These are phyloP conservation scores for Colletotrichum somersetense DNA, from an alignment of 2,329 filamentous ascomycete genomes.

Conservation along the genomic window DNA sequence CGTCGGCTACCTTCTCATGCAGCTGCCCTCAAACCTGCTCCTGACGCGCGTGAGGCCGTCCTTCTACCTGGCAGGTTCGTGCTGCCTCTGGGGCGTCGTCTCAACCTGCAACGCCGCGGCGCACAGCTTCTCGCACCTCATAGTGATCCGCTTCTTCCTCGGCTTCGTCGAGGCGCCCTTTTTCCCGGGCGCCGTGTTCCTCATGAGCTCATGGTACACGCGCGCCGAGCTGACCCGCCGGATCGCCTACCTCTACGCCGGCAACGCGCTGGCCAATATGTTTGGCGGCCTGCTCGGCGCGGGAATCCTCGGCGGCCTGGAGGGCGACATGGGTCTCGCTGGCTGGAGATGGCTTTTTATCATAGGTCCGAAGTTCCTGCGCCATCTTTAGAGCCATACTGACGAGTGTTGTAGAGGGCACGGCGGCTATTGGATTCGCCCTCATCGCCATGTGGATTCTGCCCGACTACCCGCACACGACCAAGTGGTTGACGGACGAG, in stretches of 20 bases:
- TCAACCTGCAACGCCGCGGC: constrained; percentile 62
- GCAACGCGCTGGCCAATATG: constrained; percentile 62
- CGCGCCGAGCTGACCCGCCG: constrained; percentile 58
- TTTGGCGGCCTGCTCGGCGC: constrained; percentile 66
- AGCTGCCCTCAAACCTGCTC: constrained; percentile 71
- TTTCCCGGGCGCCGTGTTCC: constrained; percentile 62
- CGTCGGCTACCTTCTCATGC: constrained; percentile 72
- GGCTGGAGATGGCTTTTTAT: constrained; percentile 51
- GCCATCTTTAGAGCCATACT: no score
- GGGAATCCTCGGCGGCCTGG: constrained; percentile 59
- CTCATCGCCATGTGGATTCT: constrained; percentile 54
- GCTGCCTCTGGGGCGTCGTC: constrained; percentile 57
- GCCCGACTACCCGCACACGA: constrained; percentile 67
- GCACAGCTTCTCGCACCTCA: constrained; percentile 56
- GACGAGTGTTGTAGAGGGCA: constrained; percentile 47
- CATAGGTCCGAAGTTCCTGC: constrained; percentile 31
- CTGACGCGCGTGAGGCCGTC: constrained; percentile 67
- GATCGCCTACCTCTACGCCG: constrained; percentile 62
- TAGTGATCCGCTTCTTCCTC: constrained; percentile 60
- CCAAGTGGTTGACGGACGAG: constrained; percentile 63
- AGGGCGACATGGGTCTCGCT: constrained; percentile 44
- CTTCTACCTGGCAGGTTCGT: constrained; percentile 63
- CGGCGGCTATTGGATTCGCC: constrained; percentile 55
- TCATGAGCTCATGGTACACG: constrained; percentile 62
- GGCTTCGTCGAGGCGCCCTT: constrained; percentile 62